These are phyloP conservation scores for Silene coronaria DNA, from an alignment of 179 eudicot species.

Conservation along the genomic window DNA sequence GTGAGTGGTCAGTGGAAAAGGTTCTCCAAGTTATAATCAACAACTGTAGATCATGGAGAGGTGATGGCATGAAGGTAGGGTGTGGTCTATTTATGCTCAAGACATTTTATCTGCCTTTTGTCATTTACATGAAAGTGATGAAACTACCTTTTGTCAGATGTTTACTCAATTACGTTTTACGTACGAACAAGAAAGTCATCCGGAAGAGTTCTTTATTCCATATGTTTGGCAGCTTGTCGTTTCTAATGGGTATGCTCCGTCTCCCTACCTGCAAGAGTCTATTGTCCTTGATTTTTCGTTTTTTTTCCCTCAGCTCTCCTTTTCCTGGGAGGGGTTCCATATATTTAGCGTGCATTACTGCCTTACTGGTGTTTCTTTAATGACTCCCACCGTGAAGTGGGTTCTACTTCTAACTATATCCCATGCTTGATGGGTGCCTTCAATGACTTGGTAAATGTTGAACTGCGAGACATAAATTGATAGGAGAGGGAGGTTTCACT, in stretches of 20 bases:
- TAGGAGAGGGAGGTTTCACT: too few relatives aligned
- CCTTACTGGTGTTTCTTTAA: background rate
- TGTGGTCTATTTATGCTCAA: background rate
- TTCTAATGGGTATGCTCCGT: conserved; percentile 49
- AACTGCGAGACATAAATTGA: too few relatives aligned
- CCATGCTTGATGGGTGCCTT: too few relatives aligned
- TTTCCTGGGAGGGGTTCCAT: background rate
- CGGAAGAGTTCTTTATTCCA: conserved; percentile 94
- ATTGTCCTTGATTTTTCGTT: background rate
- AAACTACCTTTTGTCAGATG: conserved; percentile 42
- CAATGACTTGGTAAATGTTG: too few relatives aligned
- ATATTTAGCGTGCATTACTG: background rate
- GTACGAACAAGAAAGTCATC: conserved; percentile 97
- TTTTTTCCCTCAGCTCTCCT: background rate
- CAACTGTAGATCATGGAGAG: conserved; percentile 88
- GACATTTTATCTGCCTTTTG: background rate
- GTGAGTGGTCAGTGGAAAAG: conserved; percentile 96
- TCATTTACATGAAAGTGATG: background rate
- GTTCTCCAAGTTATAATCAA: conserved; percentile 70
- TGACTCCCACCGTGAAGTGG: background rate
- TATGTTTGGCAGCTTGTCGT: conserved; percentile 91
- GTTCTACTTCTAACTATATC: too few relatives aligned
- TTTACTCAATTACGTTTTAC: conserved; percentile 79
- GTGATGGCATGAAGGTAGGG: conserved; percentile 90
- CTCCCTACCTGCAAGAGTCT: background rate